Evolutionary conservation across 108 stramenopile genomes (phyloP).

Genomic region (Pseudonitzschia pungens): DNA sequence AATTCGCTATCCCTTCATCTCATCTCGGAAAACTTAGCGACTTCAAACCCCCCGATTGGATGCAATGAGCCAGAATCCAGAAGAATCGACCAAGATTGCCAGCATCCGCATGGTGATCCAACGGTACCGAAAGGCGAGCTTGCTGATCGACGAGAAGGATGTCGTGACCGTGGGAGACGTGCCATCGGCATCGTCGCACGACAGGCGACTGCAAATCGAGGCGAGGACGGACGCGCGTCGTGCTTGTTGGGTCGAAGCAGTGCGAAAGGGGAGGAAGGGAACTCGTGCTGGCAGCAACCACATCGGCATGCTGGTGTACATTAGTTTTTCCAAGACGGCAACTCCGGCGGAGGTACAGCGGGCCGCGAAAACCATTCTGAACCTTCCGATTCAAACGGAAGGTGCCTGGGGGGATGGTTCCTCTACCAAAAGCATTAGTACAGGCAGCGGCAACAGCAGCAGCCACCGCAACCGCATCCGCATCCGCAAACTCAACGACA

Average conservation of each 20-base stretch:
- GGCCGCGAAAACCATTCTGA: slow-evolving; percentile 59
- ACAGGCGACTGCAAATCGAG: no score
- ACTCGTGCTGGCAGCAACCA: no score
- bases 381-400: slow-evolving; percentile 56
- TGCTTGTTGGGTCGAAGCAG: no score
- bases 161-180: slow-evolving; percentile 27
- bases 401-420: slow-evolving; percentile 66
- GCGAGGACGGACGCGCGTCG: no score
- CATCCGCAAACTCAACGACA: neutral
- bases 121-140: slow-evolving; percentile 34
- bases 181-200: neutral
- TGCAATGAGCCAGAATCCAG: neutral
- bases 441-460: slow-evolving; percentile 17
- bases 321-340: slow-evolving; percentile 54
- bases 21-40: no score
- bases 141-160: slow-evolving; percentile 32
- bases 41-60: no score
- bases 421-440: neutral
- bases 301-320: slow-evolving; percentile 53
- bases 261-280: no score
- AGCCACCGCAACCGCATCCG: neutral
- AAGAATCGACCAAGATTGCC: neutral
- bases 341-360: slow-evolving; percentile 40
- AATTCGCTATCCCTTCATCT: no score
- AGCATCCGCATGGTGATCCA: slow-evolving; percentile 39